These are phyloP conservation scores for Cercospora sp. DNA, from an alignment of 2,329 filamentous ascomycete species.

Conservation along the genomic window DNA sequence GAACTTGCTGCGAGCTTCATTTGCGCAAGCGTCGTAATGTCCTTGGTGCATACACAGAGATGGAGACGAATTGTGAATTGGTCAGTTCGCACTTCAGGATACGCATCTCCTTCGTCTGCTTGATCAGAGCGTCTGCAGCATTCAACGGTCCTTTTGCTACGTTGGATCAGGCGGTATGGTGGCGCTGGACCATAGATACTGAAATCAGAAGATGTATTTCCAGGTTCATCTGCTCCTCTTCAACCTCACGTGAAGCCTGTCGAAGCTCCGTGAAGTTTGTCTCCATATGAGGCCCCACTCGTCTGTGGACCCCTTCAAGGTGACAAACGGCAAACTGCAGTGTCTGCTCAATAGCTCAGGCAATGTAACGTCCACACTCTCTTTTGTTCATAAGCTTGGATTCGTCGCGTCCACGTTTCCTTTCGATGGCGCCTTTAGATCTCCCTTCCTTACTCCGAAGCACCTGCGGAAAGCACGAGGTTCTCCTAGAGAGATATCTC, in stretches of 20 bases:
- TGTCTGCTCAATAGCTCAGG: too few relatives aligned
- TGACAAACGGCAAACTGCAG: too few relatives aligned
- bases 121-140: background rate
- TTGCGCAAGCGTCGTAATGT: background rate
- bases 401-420: too few relatives aligned
- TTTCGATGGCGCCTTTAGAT: background rate
- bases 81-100: background rate
- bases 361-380: too few relatives aligned
- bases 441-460: background rate
- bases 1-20: too few relatives aligned
- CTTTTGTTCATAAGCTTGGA: too few relatives aligned
- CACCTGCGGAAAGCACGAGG: background rate
- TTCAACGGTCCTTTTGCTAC: background rate
- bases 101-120: background rate
- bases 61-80: background rate
- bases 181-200: background rate
- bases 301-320: background rate
- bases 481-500: background rate
- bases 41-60: background rate
- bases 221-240: background rate
- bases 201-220: background rate
- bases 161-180: background rate
- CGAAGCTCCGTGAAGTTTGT: background rate
- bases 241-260: too few relatives aligned
- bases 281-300: background rate